These are phyloP conservation scores for Candida sanyaensis DNA, from an alignment of 1,139 yeast species.

Conservation along the genomic window DNA sequence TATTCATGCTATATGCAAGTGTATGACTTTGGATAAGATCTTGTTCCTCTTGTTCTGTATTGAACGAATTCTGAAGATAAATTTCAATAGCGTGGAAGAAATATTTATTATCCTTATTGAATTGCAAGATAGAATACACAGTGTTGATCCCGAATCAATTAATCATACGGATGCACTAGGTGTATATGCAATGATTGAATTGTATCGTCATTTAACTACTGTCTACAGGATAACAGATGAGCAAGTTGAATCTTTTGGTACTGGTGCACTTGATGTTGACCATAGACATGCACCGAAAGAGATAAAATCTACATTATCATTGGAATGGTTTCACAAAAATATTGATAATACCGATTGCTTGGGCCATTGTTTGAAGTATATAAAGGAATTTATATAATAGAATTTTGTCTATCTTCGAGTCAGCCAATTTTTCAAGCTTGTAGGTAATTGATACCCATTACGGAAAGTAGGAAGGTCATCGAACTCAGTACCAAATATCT, in stretches of 20 bases:
- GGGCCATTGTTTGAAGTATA: not conserved
- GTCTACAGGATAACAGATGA: constrained; percentile 23
- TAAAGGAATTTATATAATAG: constrained; percentile 2
- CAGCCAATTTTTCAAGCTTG: constrained; percentile 5
- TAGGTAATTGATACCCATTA: constrained; percentile 15
- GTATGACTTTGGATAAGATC: constrained; percentile 20
- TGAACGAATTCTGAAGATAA: constrained; percentile 30
- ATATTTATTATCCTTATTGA: constrained; percentile 18
- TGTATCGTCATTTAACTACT: constrained; percentile 21
- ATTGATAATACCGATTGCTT: constrained; percentile 1
- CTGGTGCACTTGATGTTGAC: constrained; percentile 11
- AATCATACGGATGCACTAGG: constrained; percentile 12
- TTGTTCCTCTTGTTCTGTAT: constrained; percentile 8
- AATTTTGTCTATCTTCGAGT: not conserved
- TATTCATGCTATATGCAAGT: constrained; percentile 26
- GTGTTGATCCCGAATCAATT: constrained; percentile 40
- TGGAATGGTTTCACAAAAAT: constrained; percentile 9
- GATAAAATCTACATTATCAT: constrained; percentile 1
- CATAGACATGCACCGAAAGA: constrained; percentile 9
- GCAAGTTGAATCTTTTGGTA: constrained; percentile 13
- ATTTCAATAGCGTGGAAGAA: constrained; percentile 45
- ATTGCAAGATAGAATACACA: constrained; percentile 19
- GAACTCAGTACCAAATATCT: constrained; percentile 11
- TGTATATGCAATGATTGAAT: constrained; percentile 18
- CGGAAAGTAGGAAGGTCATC: constrained; percentile 9